Base-by-base conservation (phyloP, 768 basidiomycete species). In the Amanita muscaria region DNA sequence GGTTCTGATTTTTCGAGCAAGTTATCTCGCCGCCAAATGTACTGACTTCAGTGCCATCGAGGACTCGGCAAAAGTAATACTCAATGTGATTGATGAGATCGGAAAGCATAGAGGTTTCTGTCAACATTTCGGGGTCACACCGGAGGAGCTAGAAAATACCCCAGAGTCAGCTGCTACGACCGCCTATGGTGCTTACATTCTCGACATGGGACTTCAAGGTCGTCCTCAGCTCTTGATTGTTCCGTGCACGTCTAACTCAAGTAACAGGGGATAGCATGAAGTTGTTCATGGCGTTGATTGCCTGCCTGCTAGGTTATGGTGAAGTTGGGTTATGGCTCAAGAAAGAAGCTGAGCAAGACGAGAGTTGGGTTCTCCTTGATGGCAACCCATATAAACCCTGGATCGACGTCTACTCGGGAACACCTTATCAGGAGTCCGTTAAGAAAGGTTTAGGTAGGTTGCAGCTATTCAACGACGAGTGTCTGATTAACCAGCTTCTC, bases 251-350 rank as follows among this genome's bases (percentile, higher is more conserved):
- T 44, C 31, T 25, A 23, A 30, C 42, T 35, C 23, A 31, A 31
- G 15, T 18, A 18, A n/a, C 45, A 77, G 88, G 88, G 0, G 88
- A 92, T 55, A 59, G 74, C 3, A 73, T 76, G 27, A 81, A 76
- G 48, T 65, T 93, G 4, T 56, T 83, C n/a, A 80, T 96, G 65
- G 84, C 88, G 0, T 71, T 92, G 1, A 79, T 85, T 8, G 82
- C 88, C 6, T 97, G 93, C 58, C 68, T 94, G 7, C 64, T 94
- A 0, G 93, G 92, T 2, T 97, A 96, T 57, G 92, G 92, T 9
- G 88, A 94, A 58, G 88, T 92, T 0, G 92, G 91, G 1, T 63
- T 88, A 31, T 88, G 89, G 81, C 65, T 97, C 24, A 73, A 79
- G 59, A 75, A 70, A 27, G 71, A 82, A 48, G 72, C 66, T 27